phyloP scores from a whole-genome alignment of 805 yeast genomes.

The Saturnispora gosingensis region DNA sequence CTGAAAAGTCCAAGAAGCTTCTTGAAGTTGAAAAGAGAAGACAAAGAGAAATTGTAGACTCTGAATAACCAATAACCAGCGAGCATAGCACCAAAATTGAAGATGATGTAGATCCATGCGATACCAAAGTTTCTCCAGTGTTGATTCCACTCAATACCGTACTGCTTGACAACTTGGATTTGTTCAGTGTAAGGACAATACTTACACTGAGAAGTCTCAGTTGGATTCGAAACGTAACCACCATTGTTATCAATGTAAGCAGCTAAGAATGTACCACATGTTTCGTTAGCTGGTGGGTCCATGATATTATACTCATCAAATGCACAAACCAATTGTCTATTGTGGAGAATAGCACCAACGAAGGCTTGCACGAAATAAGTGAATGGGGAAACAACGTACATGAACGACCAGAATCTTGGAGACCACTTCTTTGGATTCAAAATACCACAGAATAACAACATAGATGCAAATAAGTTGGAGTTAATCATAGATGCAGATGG shows the following conservation, averaged over 20 bases:
- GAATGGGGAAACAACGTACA: conserved; percentile 64
- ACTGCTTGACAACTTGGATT: conserved; percentile 35
- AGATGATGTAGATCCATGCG: conserved; percentile 45
- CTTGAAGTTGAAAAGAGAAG: conserved; percentile 27
- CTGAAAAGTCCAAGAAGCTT: conserved; percentile 26
- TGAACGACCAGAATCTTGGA: conserved; percentile 78
- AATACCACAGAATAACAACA: conserved; percentile 61
- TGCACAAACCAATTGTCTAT: conserved; percentile 40
- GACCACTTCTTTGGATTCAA: conserved; percentile 46
- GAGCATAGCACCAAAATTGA: conserved; percentile 40
- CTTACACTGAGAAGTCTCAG: conserved; percentile 37
- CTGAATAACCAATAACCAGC: conserved; percentile 30
- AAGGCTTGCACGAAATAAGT: conserved; percentile 60
- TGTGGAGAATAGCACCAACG: conserved; percentile 40
- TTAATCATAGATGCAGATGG: conserved; percentile 56
- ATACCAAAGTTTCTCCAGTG: conserved; percentile 65
- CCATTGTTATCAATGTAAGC: conserved; percentile 31
- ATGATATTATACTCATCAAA: conserved; percentile 39
- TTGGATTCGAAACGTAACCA: conserved; percentile 52
- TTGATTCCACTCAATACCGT: conserved; percentile 36
- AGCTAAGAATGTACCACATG: conserved; percentile 49
- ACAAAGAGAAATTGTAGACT: conserved; percentile 29
- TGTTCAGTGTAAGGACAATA: conserved; percentile 39
- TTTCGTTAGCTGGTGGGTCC: conserved; percentile 53
- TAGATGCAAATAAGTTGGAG: conserved; percentile 46